Conservation (phyloP, 495 filamentous ascomycete species). For the Penicillium bovifimosum region DNA sequence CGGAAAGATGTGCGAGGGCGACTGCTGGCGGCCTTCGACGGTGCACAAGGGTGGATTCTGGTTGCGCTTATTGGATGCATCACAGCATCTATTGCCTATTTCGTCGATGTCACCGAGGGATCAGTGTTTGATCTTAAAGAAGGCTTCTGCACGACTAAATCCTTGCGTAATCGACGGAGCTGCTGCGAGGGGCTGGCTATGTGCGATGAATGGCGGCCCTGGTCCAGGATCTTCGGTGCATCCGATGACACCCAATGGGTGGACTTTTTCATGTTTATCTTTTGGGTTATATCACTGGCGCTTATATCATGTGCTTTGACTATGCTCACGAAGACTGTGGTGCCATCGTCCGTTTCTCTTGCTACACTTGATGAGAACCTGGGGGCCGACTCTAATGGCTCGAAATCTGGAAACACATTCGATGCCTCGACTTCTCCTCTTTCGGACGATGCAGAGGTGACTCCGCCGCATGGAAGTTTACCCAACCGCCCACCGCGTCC, state of each 20-base stretch:
- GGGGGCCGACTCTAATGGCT: conserved; percentile 41
- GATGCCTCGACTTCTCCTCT: conserved; percentile 32
- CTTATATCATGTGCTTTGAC: conserved; percentile 71
- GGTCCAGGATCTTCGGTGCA: conserved; percentile 61
- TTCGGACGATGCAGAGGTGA: conserved; percentile 22
- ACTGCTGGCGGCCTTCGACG: conserved; percentile 70
- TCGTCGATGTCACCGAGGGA: conserved; percentile 80
- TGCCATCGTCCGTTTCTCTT: conserved; percentile 80
- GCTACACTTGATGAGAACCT: conserved; percentile 85
- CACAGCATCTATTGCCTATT: conserved; percentile 80
- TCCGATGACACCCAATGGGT: conserved; percentile 54
- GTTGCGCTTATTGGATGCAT: conserved; percentile 87
- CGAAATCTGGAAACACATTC: conserved; percentile 31
- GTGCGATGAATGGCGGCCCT: conserved; percentile 70
- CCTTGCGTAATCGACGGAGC: conserved; percentile 65
- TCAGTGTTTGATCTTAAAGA: conserved; percentile 85
- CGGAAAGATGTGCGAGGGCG: conserved; percentile 82
- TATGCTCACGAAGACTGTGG: conserved; percentile 81
- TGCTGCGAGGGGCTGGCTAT: conserved; percentile 64
- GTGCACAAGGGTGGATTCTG: conserved; percentile 90
- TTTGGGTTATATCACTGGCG: conserved; percentile 67
- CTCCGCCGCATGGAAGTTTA: conserved; percentile 21
- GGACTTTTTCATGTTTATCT: conserved; percentile 71
- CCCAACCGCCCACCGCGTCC: conserved; percentile 36
- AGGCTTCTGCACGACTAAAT: conserved; percentile 71